A percentile compares a stretch with the other conserved stretches of the same genome.
These are phyloP conservation scores for Furculomyces boomerangus DNA, from an alignment of 371 early-diverging fungal genomes.

Conservation along the genomic window DNA sequence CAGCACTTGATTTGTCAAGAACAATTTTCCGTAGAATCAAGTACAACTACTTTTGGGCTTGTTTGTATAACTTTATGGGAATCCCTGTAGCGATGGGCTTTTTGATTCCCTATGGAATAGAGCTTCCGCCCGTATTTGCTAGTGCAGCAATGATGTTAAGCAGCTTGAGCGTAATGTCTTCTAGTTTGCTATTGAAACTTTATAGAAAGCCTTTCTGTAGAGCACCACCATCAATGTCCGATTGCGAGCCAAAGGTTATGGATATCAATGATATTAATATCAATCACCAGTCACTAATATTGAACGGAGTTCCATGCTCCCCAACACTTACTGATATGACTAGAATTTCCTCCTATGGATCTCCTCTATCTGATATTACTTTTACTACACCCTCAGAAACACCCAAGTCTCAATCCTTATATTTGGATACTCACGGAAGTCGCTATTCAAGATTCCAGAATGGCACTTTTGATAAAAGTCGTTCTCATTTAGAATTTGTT, in stretches of 20 bases:
- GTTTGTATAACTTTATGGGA: conserved; percentile 69
- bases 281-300: neutral
- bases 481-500: too few species aligned
- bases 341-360: too few species aligned
- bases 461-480: too few species aligned
- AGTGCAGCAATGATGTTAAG: conserved; percentile 88
- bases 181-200: conserved; percentile 61
- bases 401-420: too few species aligned
- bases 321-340: neutral
- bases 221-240: conserved; percentile 4
- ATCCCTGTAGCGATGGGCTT: conserved; percentile 92
- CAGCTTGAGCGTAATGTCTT: conserved; percentile 79
- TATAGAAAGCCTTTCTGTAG: conserved; percentile 24
- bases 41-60: conserved; percentile 77
- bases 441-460: too few species aligned
- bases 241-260: neutral
- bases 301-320: neutral
- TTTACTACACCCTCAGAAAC: too few species aligned
- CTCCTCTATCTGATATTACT: too few species aligned
- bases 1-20: conserved; percentile 64
- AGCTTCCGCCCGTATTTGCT: conserved; percentile 78
- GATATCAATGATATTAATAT: neutral
- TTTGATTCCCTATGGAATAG: conserved; percentile 61
- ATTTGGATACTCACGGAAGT: too few species aligned
- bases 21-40: conserved; percentile 68